Base-by-base conservation (phyloP, 371 early-diverging fungal species). In the Chytridium lagenaria region DNA sequence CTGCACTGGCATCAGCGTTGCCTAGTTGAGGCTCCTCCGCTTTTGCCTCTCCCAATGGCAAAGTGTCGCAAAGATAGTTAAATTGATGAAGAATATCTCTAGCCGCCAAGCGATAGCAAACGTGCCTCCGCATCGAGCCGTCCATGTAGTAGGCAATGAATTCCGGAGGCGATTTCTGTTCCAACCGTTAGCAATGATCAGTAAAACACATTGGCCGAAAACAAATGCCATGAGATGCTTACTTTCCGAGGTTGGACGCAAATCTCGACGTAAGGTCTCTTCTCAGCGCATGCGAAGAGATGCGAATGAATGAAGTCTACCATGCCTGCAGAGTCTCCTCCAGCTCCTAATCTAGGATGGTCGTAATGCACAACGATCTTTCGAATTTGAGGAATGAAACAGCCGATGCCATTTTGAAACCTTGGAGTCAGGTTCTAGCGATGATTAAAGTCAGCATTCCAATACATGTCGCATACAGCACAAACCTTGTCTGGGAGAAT, bases 271-370 rank as follows among this genome's bases (percentile, higher is more conserved):
- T 82, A 78, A 0, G 81, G 83, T 2, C 77, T 68, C 3, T 49
- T 36, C 16, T 39, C 31, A 0, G 84, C 84, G 52, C 78, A n/a
- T 2, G 33, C 15, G 2, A 65, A 16, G 10, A 84, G 71, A 15
- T 64, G 59, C 2, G 33, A 70, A 26, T 76, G 73, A 50, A 84
- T 50, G 44, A 77, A 84, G 22, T 81, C 68, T 40, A 84, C 81
- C 78, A 83, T 77, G n/a, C 84, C 83, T 16, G 50, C 34, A 33
- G 83, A 82, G 72, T 74, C 73, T 33, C 84, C 83, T 19, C 83
- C 80, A 16, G 72, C 73, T n/a, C 76, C 77, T 28, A 69, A 15
- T 19, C 82, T 68, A 19, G 84, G 84, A 31, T 73, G 73, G 70
- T 81, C 76, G 77, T 84, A 84, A 57, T 71, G 69, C 34, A 84